Evolutionary conservation across 306 rosid species (phyloP).

Genomic region (Carpinus viminea): DNA sequence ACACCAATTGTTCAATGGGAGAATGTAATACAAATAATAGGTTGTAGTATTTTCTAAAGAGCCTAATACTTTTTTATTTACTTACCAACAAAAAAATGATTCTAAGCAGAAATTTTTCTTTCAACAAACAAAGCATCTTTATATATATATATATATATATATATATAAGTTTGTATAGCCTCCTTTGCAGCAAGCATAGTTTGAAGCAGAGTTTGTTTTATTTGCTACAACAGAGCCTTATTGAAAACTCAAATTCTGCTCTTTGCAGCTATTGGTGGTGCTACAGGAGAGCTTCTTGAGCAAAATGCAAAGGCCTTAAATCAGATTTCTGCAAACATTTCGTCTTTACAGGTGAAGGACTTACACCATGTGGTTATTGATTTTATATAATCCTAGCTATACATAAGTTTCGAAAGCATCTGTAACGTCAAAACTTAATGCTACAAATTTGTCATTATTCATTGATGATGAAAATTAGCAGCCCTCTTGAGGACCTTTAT

Average conservation of each 20-base stretch:
- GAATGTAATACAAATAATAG: neutral
- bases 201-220: neutral
- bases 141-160: neutral
- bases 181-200: neutral
- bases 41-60: neutral
- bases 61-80: neutral
- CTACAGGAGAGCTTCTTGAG: conserved; percentile 54
- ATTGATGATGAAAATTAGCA: neutral
- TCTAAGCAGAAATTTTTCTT: neutral
- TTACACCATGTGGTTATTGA: neutral
- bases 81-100: neutral
- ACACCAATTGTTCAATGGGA: neutral
- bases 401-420: neutral
- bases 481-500: neutral
- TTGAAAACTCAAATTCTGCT: conserved; percentile 9
- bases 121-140: neutral
- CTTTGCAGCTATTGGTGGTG: conserved; percentile 58
- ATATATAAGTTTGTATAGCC: neutral
- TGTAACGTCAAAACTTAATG: neutral
- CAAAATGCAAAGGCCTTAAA: conserved; percentile 47
- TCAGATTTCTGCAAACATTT: conserved; percentile 50
- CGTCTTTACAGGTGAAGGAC: conserved; percentile 44
- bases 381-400: conserved; percentile 11
- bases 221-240: neutral
- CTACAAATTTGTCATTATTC: neutral